Percentiles rank a stretch among this genome's conserved stretches.
These are phyloP conservation scores for Urtica urens DNA, from an alignment of 306 rosid genomes.

Conservation along the genomic window DNA sequence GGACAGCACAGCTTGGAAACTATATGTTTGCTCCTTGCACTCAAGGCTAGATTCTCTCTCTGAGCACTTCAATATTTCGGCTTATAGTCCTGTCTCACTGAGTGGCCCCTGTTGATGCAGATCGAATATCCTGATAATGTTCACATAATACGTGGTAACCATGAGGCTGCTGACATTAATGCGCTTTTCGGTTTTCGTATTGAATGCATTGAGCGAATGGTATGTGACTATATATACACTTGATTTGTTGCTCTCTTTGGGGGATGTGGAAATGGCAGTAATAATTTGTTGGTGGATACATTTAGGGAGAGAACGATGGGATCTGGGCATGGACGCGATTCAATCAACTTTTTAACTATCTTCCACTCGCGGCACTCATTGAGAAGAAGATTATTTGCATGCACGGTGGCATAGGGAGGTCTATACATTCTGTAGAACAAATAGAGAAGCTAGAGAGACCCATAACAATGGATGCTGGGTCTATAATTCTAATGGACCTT, in stretches of 20 bases:
- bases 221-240: constrained; percentile 16
- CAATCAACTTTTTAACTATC: constrained; percentile 96
- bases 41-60: constrained; percentile 51
- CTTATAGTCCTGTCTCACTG: constrained; percentile 15
- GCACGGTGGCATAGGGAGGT: constrained; percentile 99
- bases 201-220: constrained; percentile 99
- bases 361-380: constrained; percentile 93
- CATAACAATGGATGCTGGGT: constrained; percentile 99
- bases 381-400: constrained; percentile 98
- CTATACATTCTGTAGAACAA: constrained; percentile 84
- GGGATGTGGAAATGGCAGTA: constrained; percentile 17
- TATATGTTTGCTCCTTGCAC: constrained; percentile 91
- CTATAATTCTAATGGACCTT: constrained; percentile 90
- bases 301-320: constrained; percentile 96
- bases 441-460: constrained; percentile 98
- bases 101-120: constrained; percentile 39
- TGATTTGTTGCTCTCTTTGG: constrained; percentile 18
- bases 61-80: background rate
- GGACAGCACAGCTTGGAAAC: constrained; percentile 99
- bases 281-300: constrained; percentile 14
- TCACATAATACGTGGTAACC: constrained; percentile 99
- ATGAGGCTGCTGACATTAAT: constrained; percentile 99
- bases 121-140: constrained; percentile 91
- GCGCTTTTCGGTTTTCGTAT: constrained; percentile 98
- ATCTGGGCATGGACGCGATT: constrained; percentile 99